Evolutionary conservation across 306 rosid genomes (phyloP), one percentile per base, ranked within the genome.

Genomic region (Begonia loranthoides): DNA sequence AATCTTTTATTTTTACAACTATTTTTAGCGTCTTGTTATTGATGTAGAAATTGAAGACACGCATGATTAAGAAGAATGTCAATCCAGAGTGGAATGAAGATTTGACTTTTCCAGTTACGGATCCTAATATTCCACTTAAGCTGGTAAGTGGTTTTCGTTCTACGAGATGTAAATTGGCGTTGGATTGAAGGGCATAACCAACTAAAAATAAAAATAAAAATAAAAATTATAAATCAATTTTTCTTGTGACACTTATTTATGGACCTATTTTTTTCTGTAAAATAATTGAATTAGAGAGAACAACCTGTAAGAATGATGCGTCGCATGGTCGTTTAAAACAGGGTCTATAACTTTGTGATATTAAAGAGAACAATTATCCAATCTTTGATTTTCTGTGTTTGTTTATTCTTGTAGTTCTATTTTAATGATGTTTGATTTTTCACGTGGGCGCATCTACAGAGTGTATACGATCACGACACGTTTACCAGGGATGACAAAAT

Each of bases 81-180:
- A 92, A 86, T 58, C 99, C 99, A 0, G 88, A 66, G 60, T 92
- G 99, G 99, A 75, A 92, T 52, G 99, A 92, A 73, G 96, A 92
- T 17, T 96, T 92, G 17, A 86, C 99, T 2, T 87, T 92, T 9
- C 71, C 99, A 17, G 66, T 86, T 13, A 72, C 73, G 7, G 84
- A 83, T 21, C 75, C 87, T 0, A 16, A 50, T 54, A 2, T 12
- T 12, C 80, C 86, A 1, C 43, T 92, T 52, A 15, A 41, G 52
- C 69, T 92, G 73, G 97, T 81, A 60, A 78, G 56, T 56, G 2
- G 41, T 57, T 60, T 22, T 56, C 13, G 13, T 43, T 34, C 1
- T 14, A 15, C 15, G 2, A 52, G 11, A 51, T 41, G 15, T 7
- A 60, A 22, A 10, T 17, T 33, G 9, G 45, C 28, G 28, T 22